Evolutionary conservation across 495 filamentous ascomycete species (phyloP).

Genomic region (Aspergillus incahuasiensis): DNA sequence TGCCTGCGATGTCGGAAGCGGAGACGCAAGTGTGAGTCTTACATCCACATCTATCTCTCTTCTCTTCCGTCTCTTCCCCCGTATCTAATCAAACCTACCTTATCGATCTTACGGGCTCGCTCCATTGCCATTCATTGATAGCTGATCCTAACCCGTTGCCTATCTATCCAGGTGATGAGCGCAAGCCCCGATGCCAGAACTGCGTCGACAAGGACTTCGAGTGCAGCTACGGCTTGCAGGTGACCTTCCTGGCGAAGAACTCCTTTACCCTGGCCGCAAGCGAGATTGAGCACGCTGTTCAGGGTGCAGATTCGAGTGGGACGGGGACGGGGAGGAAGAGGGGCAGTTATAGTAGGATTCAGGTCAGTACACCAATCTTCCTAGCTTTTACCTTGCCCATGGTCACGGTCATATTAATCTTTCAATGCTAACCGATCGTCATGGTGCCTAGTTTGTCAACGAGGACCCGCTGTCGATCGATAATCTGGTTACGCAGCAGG

Average conservation of each 20-base stretch:
- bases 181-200: constrained; percentile 38
- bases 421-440: background rate
- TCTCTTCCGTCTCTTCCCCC: background rate
- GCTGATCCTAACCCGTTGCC: too few species aligned
- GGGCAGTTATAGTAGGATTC: constrained; percentile 20
- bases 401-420: background rate
- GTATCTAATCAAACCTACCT: background rate
- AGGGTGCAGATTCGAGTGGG: too few species aligned
- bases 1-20: constrained; percentile 42
- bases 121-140: too few species aligned
- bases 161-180: constrained; percentile 33
- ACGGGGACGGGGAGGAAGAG: background rate
- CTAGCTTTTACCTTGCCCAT: background rate
- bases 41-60: background rate
- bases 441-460: constrained; percentile 23
- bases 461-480: background rate
- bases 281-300: constrained; percentile 10
- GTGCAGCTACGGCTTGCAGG: constrained; percentile 36
- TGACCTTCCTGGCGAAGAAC: constrained; percentile 42
- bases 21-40: constrained; percentile 38
- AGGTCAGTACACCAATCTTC: too few species aligned
- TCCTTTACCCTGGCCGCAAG: constrained; percentile 24
- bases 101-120: too few species aligned
- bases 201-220: constrained; percentile 35
- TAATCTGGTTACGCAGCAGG: background rate